Evolutionary conservation across 805 yeast genomes (phyloP).

Genomic region (Kuraishia cidri): DNA sequence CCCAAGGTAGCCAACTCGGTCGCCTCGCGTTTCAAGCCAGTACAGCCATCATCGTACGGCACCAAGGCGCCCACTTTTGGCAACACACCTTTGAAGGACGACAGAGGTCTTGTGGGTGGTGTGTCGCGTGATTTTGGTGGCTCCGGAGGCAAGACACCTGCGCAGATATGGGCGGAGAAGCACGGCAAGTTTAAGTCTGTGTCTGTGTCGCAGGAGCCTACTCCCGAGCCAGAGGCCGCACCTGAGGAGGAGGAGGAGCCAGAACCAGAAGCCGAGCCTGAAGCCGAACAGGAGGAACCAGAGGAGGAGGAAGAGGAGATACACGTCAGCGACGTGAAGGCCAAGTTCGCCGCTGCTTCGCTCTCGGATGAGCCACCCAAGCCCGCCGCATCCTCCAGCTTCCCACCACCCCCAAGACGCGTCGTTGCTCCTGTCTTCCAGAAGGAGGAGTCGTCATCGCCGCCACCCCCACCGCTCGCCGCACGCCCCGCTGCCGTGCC

Average conservation of each 20-base stretch:
- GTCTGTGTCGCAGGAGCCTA: slow-evolving; percentile 11
- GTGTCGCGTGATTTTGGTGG: slow-evolving; percentile 53
- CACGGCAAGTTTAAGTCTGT: slow-evolving; percentile 55
- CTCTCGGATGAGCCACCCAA: neutral
- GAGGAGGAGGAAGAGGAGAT: slow-evolving; percentile 4
- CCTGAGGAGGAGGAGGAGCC: slow-evolving; percentile 6
- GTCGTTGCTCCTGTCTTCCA: slow-evolving; percentile 11
- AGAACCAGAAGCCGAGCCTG: slow-evolving; percentile 3
- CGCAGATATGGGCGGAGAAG: slow-evolving; percentile 93
- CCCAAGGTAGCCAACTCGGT: slow-evolving; percentile 45
- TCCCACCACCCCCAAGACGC: neutral
- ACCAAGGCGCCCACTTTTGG: slow-evolving; percentile 20
- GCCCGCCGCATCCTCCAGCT: neutral
- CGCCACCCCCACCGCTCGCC: slow-evolving; percentile 8
- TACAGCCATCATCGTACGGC: slow-evolving; percentile 25
- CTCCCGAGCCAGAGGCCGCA: slow-evolving; percentile 8
- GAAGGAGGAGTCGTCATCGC: slow-evolving; percentile 10
- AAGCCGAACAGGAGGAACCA: slow-evolving; percentile 5
- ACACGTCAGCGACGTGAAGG: neutral
- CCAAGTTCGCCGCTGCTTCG: neutral
- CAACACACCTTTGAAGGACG: slow-evolving; percentile 21
- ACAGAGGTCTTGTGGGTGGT: slow-evolving; percentile 47
- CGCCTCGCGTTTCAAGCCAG: slow-evolving; percentile 31
- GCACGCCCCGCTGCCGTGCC: slow-evolving; percentile 6
- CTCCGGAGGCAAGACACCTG: slow-evolving; percentile 81